phyloP scores from a whole-genome alignment of 108 stramenopile species.

The Pseudonitzschia delicatissima region DNA sequence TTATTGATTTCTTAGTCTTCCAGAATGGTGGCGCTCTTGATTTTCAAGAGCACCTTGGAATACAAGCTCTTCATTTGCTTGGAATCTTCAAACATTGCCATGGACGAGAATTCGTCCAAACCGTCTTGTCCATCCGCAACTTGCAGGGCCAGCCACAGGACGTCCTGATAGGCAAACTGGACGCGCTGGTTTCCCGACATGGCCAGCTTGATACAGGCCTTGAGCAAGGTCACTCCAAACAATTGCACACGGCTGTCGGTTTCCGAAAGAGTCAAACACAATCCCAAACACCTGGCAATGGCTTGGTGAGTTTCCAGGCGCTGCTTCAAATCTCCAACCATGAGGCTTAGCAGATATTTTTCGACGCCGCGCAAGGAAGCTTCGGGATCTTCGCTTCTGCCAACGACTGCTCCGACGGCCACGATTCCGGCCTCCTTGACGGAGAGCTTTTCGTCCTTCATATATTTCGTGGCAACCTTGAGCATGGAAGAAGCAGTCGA shows the following conservation, averaged over 20 bases:
- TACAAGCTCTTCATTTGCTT: slow-evolving; percentile 73
- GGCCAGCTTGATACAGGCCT: slow-evolving; percentile 69
- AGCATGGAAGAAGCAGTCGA: slow-evolving; percentile 28
- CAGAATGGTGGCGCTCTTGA: slow-evolving; percentile 52
- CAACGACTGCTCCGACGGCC: slow-evolving; percentile 75
- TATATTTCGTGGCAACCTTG: slow-evolving; percentile 36
- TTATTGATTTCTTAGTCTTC: no score
- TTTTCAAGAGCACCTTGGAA: slow-evolving; percentile 71
- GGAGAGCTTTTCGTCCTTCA: slow-evolving; percentile 60
- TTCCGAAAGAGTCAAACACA: slow-evolving; percentile 46
- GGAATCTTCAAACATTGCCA: slow-evolving; percentile 76
- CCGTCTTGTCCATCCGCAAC: slow-evolving; percentile 71
- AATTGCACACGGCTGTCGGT: slow-evolving; percentile 51
- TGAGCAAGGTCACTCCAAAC: slow-evolving; percentile 50
- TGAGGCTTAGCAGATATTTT: slow-evolving; percentile 47
- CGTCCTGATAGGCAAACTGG: slow-evolving; percentile 85
- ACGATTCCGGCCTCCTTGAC: slow-evolving; percentile 69
- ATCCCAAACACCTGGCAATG: slow-evolving; percentile 65
- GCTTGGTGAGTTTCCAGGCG: slow-evolving; percentile 65
- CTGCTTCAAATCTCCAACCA: slow-evolving; percentile 57
- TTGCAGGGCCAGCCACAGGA: slow-evolving; percentile 80
- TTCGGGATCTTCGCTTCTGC: slow-evolving; percentile 49
- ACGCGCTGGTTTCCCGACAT: slow-evolving; percentile 76
- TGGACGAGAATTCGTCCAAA: slow-evolving; percentile 54
- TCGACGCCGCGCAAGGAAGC: slow-evolving; percentile 42